Percentiles rank a stretch among this genome's conserved stretches.
These are phyloP conservation scores for Cicer chorassanicum DNA, from an alignment of 306 rosid genomes.

Conservation along the genomic window DNA sequence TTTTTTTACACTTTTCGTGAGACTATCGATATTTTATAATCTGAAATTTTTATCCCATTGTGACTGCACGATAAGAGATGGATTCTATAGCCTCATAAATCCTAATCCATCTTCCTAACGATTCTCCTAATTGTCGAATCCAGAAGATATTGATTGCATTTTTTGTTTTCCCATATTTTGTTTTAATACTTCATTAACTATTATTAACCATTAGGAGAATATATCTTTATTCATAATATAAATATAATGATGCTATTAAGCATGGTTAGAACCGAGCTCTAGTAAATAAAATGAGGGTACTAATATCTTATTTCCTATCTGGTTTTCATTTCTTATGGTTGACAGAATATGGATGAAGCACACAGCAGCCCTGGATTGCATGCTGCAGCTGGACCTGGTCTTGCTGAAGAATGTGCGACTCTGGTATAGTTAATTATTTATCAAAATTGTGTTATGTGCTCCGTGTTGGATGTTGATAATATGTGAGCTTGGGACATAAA, in stretches of 20 bases:
- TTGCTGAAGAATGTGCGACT: conserved; percentile 91
- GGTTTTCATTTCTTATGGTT: conserved; percentile 42
- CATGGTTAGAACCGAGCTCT: conserved; percentile 29
- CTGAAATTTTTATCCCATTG: conserved; percentile 17
- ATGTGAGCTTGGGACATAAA: conserved; percentile 32
- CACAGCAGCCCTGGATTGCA: conserved; percentile 95
- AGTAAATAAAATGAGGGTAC: conserved; percentile 8
- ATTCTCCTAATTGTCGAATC: conserved; percentile 12
- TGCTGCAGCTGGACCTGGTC: conserved; percentile 98
- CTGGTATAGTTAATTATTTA: conserved; percentile 60
- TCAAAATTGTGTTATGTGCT: conserved; percentile 16
- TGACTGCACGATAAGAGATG: not conserved
- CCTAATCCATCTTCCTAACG: conserved; percentile 1
- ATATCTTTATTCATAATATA: conserved; percentile 17
- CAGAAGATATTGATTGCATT: not conserved
- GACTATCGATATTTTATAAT: conserved; percentile 6
- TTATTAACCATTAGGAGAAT: not conserved
- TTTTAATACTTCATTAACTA: not conserved
- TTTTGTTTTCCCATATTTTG: conserved; percentile 18
- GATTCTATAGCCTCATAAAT: not conserved
- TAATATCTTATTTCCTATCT: conserved; percentile 36
- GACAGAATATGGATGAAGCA: conserved; percentile 92
- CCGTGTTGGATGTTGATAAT: conserved; percentile 1
- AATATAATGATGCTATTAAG: conserved; percentile 16
- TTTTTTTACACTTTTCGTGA: conserved; percentile 5